These are phyloP conservation scores for Mitragyna speciosa DNA, from an alignment of 257 asterid species.

Conservation along the genomic window DNA sequence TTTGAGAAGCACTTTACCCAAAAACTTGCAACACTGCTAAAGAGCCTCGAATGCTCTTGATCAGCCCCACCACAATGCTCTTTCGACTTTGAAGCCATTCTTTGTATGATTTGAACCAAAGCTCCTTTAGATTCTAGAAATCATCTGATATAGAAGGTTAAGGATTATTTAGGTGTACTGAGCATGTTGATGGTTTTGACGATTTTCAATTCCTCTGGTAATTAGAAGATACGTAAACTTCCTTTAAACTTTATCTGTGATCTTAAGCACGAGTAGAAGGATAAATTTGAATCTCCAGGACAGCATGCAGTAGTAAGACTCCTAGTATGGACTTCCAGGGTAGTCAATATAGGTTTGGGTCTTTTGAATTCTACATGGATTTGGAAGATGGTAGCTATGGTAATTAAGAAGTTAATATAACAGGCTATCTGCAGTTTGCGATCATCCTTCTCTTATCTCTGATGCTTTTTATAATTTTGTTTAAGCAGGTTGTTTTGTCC, in stretches of 20 bases:
- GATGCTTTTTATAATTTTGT: background rate
- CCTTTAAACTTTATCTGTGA: too few species aligned
- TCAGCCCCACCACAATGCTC: background rate
- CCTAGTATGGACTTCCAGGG: background rate
- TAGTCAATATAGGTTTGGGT: background rate
- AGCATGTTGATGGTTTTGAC: too few species aligned
- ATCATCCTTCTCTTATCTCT: background rate
- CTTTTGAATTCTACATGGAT: background rate
- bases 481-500: constrained; percentile 59
- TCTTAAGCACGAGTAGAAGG: background rate
- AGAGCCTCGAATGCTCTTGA: background rate
- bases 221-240: too few species aligned
- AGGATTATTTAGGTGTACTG: too few species aligned
- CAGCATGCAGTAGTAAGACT: background rate
- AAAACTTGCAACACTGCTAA: background rate
- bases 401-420: too few species aligned
- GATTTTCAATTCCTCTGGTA: too few species aligned
- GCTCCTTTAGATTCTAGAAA: too few species aligned
- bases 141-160: too few species aligned
- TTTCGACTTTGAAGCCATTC: background rate
- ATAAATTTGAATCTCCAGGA: background rate
- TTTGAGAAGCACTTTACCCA: background rate
- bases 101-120: too few species aligned
- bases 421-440: background rate
- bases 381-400: background rate